Evolutionary conservation across 116 monocot genomes (phyloP).

Genomic region (Dioscorea cayenensis): DNA sequence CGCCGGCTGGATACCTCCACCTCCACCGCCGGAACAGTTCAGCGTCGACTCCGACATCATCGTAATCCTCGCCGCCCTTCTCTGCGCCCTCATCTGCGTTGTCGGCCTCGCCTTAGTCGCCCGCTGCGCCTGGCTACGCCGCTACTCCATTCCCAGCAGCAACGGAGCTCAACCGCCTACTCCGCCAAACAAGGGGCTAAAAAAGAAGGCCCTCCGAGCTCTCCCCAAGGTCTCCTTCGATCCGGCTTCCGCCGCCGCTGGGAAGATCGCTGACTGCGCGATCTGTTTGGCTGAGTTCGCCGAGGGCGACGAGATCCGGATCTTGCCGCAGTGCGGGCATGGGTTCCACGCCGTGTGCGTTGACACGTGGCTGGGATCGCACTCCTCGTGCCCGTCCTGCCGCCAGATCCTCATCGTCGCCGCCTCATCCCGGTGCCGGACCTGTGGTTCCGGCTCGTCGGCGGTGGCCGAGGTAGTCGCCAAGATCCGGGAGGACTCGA

Average conservation of each 20-base stretch:
- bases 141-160: neutral
- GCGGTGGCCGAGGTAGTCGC: constrained; percentile 12
- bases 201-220: constrained; percentile 34
- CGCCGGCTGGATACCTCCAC: neutral
- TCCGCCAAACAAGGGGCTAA: constrained; percentile 28
- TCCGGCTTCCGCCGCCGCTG: neutral
- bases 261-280: constrained; percentile 30
- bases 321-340: constrained; percentile 47
- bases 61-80: constrained; percentile 45
- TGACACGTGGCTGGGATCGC: constrained; percentile 41
- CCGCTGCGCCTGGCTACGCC: constrained; percentile 45
- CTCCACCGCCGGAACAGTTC: constrained; percentile 8
- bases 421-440: constrained; percentile 4
- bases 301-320: constrained; percentile 36
- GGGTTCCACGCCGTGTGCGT: constrained; percentile 42
- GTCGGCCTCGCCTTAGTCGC: constrained; percentile 43
- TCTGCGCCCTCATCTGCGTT: constrained; percentile 48
- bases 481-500: constrained; percentile 16
- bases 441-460: constrained; percentile 11
- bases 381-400: constrained; percentile 53
- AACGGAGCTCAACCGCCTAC: neutral
- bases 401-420: constrained; percentile 27
- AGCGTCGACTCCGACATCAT: constrained; percentile 28
- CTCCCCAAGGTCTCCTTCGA: constrained; percentile 29
- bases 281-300: constrained; percentile 49